These are phyloP conservation scores for Scalesia atractyloides DNA, from an alignment of 129 eudicot genomes.

Conservation along the genomic window DNA sequence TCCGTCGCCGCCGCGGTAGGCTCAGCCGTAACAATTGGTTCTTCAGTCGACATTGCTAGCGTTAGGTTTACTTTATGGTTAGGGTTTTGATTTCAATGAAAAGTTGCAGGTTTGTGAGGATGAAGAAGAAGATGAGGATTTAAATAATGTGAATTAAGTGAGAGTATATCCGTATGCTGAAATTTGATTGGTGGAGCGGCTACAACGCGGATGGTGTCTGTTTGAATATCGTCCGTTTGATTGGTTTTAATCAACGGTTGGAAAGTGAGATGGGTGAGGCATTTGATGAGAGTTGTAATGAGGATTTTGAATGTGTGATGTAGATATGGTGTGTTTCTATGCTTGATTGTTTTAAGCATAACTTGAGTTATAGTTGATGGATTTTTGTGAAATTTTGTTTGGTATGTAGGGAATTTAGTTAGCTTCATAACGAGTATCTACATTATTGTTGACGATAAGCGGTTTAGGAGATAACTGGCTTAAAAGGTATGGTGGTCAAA, in stretches of 20 bases:
- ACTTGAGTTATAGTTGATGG: conserved; percentile 38
- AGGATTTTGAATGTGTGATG: not conserved
- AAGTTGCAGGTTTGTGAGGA: not conserved
- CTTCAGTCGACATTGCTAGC: conserved; percentile 16
- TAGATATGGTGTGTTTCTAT: conserved; percentile 1
- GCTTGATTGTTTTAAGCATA: conserved; percentile 42
- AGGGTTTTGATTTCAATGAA: not conserved
- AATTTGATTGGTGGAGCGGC: conserved; percentile 1
- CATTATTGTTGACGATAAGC: conserved; percentile 4
- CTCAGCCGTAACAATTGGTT: conserved; percentile 27
- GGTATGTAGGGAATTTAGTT: conserved; percentile 45
- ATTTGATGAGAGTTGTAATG: not conserved
- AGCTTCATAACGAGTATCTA: conserved; percentile 43
- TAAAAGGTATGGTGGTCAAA: conserved; percentile 48
- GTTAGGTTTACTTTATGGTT: not conserved
- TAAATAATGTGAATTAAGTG: conserved; percentile 7
- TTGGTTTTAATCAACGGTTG: not conserved
- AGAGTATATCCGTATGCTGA: not conserved
- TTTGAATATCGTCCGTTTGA: conserved; percentile 2
- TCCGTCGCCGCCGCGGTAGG: not conserved
- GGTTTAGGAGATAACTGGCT: conserved; percentile 39
- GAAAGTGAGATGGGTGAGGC: not conserved
- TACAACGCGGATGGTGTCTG: not conserved
- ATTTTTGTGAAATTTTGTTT: conserved; percentile 24
- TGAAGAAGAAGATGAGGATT: not conserved